Conservation (phyloP, 2,329 filamentous ascomycete genomes). For the Pseudogymnoascus sp. region DNA sequence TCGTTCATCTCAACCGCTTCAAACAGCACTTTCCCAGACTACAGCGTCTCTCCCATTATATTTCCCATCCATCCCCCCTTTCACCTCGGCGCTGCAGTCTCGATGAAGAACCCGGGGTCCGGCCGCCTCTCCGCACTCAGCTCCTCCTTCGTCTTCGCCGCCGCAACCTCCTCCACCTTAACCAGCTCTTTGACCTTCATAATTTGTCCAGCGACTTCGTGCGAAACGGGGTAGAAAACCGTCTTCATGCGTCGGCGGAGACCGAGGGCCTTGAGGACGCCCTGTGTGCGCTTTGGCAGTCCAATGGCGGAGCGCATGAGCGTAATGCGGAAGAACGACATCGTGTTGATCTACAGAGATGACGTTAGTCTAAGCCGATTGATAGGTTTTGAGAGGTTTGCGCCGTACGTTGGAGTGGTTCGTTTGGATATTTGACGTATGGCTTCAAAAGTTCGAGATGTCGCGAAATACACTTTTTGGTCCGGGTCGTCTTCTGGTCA, state of each 20-base stretch:
- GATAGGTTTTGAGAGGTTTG: not conserved
- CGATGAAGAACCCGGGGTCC: constrained; percentile 61
- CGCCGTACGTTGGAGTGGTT: not conserved
- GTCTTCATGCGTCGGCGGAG: constrained; percentile 65
- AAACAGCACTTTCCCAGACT: not conserved
- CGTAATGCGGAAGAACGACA: constrained; percentile 66
- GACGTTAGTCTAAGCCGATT: not conserved
- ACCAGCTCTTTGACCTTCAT: constrained; percentile 71
- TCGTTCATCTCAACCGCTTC: not conserved
- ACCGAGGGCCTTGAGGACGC: constrained; percentile 63
- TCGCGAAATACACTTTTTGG: constrained; percentile 9
- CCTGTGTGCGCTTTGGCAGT: constrained; percentile 55
- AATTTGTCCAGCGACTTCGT: constrained; percentile 63
- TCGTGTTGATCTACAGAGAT: constrained; percentile 25
- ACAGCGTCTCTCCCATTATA: not conserved
- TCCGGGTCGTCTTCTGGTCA: not conserved
- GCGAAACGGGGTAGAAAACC: constrained; percentile 64
- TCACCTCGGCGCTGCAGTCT: constrained; percentile 35
- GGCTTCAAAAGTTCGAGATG: constrained; percentile 6
- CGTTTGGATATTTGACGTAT: not conserved
- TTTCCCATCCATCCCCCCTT: not conserved
- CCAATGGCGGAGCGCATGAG: constrained; percentile 67
- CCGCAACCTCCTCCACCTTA: constrained; percentile 59
- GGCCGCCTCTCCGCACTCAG: constrained; percentile 56
- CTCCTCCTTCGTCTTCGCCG: constrained; percentile 50